A percentile compares a stretch with the other conserved stretches of the same genome.
Conservation (phyloP, 768 basidiomycete genomes). For the Mrakia gelida region DNA sequence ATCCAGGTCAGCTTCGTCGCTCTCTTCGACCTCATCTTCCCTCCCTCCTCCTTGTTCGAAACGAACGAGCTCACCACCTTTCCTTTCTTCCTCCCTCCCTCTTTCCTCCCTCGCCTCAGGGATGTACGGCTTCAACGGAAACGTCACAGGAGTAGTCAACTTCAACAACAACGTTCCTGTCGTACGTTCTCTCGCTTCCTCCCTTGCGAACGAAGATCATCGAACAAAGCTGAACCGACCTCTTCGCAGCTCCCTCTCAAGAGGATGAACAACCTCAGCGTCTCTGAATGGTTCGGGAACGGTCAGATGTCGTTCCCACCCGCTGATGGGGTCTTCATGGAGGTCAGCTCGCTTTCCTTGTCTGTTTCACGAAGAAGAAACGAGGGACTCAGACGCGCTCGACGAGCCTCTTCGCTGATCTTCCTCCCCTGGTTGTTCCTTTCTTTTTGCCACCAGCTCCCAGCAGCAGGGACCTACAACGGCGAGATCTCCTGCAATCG, state of each 20-base stretch:
- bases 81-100: not conserved
- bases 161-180: not conserved
- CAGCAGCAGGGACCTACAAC: conserved; percentile 56
- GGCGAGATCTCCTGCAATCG: conserved; percentile 60
- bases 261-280: conserved; percentile 61
- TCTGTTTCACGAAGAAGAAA: conserved; percentile 50
- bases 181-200: not conserved
- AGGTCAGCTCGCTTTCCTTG: conserved; percentile 41
- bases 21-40: too few species aligned
- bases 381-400: conserved; percentile 47
- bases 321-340: conserved; percentile 55
- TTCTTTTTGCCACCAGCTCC: conserved; percentile 33
- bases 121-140: conserved; percentile 10
- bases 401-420: conserved; percentile 42
- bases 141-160: not conserved
- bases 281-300: conserved; percentile 43
- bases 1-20: not conserved
- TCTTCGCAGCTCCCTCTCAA: conserved; percentile 54
- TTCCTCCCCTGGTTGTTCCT: not conserved
- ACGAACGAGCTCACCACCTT: not conserved
- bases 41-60: not conserved
- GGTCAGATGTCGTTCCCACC: conserved; percentile 56
- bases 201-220: not conserved
- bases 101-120: not conserved
- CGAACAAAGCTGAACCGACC: conserved; percentile 39